phyloP scores from a whole-genome alignment of 352 stramenopile species.

The Phytopythium aichiense region DNA sequence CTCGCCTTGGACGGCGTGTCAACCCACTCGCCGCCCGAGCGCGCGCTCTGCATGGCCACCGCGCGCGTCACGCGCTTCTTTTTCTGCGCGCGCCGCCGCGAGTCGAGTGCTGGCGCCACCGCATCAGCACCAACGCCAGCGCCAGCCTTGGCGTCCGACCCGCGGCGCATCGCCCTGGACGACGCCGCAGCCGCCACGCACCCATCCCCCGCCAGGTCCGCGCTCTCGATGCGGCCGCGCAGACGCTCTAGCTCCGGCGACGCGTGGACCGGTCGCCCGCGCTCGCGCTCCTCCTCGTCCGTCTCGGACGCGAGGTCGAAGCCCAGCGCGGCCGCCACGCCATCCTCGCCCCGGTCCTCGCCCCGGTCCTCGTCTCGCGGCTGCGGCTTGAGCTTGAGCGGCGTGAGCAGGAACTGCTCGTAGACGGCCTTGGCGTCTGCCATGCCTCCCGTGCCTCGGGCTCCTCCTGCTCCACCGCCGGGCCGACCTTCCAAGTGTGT shows the following conservation, averaged over 20 bases:
- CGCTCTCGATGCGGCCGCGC: constrained; percentile 13
- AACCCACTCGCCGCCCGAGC: constrained; percentile 28
- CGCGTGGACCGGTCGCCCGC: constrained; percentile 9
- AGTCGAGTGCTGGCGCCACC: neutral
- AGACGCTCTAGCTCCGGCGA: constrained; percentile 27
- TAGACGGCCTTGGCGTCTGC: constrained; percentile 32
- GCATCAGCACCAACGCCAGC: too few species aligned
- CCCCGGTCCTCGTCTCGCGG: neutral
- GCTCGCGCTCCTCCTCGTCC: constrained; percentile 6
- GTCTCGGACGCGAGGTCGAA: constrained; percentile 9
- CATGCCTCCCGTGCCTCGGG: constrained; percentile 11
- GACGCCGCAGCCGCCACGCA: neutral
- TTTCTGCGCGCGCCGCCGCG: constrained; percentile 15
- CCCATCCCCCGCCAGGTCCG: neutral
- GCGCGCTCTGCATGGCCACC: constrained; percentile 19
- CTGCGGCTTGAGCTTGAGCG: constrained; percentile 32
- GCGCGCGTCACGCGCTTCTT: constrained; percentile 39
- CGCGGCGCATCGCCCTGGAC: neutral
- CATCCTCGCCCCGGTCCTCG: neutral
- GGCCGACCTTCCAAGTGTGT: neutral
- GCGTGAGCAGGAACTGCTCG: constrained; percentile 38
- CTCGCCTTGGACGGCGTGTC: constrained; percentile 38
- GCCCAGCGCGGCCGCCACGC: neutral
- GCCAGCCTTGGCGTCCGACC: neutral
- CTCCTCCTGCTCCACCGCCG: too few species aligned